Evolutionary conservation across 1,139 yeast species (phyloP).

Genomic region (Hemisphaericaspora xylanilytica): DNA sequence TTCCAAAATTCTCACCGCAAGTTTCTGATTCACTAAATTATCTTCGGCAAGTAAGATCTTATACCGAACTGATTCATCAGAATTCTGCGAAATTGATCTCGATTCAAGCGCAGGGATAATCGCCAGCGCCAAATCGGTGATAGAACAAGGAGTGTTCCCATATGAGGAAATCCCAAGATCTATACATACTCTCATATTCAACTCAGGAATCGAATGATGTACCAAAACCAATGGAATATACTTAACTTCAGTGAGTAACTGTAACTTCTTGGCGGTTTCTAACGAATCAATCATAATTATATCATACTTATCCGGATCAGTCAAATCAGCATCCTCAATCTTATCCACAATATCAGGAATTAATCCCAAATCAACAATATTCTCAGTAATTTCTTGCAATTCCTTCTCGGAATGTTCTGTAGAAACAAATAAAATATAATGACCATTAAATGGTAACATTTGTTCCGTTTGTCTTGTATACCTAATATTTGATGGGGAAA

Average conservation of each 20-base stretch:
- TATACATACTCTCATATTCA: slow-evolving; percentile 76
- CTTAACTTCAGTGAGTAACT: slow-evolving; percentile 70
- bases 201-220: slow-evolving; percentile 74
- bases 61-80: slow-evolving; percentile 75
- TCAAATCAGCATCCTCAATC: slow-evolving; percentile 48
- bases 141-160: slow-evolving; percentile 84
- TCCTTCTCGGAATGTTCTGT: slow-evolving; percentile 58
- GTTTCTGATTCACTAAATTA: slow-evolving; percentile 80
- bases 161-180: slow-evolving; percentile 85
- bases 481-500: slow-evolving; percentile 67
- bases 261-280: slow-evolving; percentile 66
- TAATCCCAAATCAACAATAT: slow-evolving; percentile 45
- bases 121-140: slow-evolving; percentile 77
- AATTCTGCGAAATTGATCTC: slow-evolving; percentile 74
- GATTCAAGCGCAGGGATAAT: slow-evolving; percentile 82
- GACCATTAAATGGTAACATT: slow-evolving; percentile 69
- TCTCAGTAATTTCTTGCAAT: slow-evolving; percentile 42
- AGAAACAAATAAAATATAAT: slow-evolving; percentile 66
- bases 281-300: slow-evolving; percentile 80
- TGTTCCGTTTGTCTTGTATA: slow-evolving; percentile 66
- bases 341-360: slow-evolving; percentile 50
- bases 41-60: slow-evolving; percentile 82
- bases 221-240: slow-evolving; percentile 77
- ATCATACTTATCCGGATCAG: slow-evolving; percentile 65
- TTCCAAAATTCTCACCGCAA: slow-evolving; percentile 78